phyloP scores from a whole-genome alignment of 306 rosid species.

The Chamaecrista fasciculata region DNA sequence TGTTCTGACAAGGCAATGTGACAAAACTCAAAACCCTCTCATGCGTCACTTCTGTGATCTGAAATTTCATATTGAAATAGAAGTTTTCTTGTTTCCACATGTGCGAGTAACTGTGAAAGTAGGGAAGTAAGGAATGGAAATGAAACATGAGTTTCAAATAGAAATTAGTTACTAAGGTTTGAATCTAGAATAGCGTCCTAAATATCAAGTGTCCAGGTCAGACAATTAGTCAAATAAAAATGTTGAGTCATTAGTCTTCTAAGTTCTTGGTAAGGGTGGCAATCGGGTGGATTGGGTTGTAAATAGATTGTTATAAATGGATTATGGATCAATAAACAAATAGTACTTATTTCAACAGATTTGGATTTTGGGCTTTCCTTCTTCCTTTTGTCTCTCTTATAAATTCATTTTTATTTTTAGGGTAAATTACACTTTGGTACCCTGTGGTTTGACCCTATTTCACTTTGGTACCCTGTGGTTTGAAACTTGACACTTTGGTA shows the following conservation, averaged over 20 bases:
- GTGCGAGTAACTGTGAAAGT: neutral
- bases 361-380: too few species aligned
- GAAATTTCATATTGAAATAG: neutral
- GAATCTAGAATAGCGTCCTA: neutral
- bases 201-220: neutral
- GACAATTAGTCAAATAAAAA: neutral
- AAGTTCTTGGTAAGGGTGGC: too few species aligned
- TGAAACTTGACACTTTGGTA: too few species aligned
- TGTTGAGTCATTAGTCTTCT: neutral
- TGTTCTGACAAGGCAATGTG: neutral
- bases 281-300: too few species aligned
- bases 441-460: too few species aligned
- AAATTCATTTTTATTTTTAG: too few species aligned
- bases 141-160: neutral
- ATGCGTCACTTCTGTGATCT: neutral
- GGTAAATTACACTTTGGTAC: too few species aligned
- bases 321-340: too few species aligned
- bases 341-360: too few species aligned
- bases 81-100: neutral
- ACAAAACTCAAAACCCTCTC: neutral
- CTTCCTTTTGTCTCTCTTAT: too few species aligned
- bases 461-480: too few species aligned
- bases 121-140: neutral
- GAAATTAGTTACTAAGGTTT: neutral
- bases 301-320: too few species aligned